Base-by-base conservation (phyloP, 2,329 filamentous ascomycete genomes). In the Penicillium sp. region DNA sequence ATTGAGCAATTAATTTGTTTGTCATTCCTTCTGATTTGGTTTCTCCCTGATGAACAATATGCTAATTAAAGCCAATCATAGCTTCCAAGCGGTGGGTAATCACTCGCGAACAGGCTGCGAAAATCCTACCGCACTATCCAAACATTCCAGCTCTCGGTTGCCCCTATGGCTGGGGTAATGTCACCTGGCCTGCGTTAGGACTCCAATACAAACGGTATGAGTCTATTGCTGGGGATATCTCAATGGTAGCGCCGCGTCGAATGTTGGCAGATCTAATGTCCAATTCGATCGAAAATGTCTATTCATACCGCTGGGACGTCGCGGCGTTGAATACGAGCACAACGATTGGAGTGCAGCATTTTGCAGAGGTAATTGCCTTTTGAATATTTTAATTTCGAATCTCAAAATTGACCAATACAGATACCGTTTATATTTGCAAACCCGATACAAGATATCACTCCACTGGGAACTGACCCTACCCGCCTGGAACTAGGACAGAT, bases 41-140 rank as follows among this genome's bases (percentile, higher is more conserved):
- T 13, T 28, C n/a, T 8, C 11, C 14, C n/a, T 9, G 14, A 28
- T 28, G 19, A n/a, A n/a, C 54, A 2, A 36, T 19, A 3, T 39
- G 37, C 60, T 67, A 47, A 51, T 51, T 60, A 42, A 16, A 39
- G 44, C 8, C 18, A n/a, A n/a, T 9, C n/a, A 37, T 21, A 64
- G 61, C 60, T 26, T 65, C 67, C 6, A 64, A 68, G 42, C 67
- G 70, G 34, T 70, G 68, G 65, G 62, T 67, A 9, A 59, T 69
- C 13, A 55, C 56, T 23, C 54, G 56, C 19, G 39, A 54, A 21
- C 56, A 61, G 77, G 34, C 67, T 19, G 63, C 75, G 18, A 58
- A 67, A 6, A 68, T 85, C 1, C 70, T 83, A 1, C 64, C 69
- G 1, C 73, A 81, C 1, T 86, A 86, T 63, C 81, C 83, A 0